Conservation (phyloP, 176 grass and related monocot species). For the Leersia perrieri region DNA sequence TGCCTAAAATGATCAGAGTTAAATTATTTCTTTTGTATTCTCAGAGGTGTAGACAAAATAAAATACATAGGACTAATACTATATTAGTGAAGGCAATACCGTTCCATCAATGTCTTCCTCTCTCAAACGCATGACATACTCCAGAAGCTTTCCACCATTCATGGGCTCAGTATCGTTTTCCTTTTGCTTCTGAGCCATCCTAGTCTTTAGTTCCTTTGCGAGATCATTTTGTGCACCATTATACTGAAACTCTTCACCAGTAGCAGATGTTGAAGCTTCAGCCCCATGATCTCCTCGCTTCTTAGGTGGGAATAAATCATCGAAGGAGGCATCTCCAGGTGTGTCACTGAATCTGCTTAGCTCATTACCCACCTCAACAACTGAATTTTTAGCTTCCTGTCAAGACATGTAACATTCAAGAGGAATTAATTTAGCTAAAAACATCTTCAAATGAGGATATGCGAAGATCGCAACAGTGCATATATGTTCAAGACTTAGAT, state of each 20-base stretch:
- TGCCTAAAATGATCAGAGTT: constrained; percentile 42
- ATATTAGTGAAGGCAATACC: constrained; percentile 43
- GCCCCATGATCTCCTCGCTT: constrained; percentile 50
- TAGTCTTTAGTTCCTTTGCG: constrained; percentile 64
- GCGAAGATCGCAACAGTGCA: not conserved
- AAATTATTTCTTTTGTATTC: not conserved
- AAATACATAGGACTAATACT: constrained; percentile 12
- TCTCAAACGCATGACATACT: constrained; percentile 55
- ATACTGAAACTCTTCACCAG: constrained; percentile 37
- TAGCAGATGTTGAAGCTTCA: constrained; percentile 82
- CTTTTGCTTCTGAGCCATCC: constrained; percentile 69
- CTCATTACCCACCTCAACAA: constrained; percentile 39
- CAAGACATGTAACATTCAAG: not conserved
- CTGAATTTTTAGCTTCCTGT: constrained; percentile 58
- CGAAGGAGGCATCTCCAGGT: constrained; percentile 78
- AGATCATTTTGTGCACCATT: constrained; percentile 57
- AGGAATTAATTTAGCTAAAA: constrained; percentile 18
- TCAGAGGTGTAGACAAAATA: not conserved
- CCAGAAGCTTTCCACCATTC: constrained; percentile 73
- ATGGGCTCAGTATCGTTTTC: constrained; percentile 50
- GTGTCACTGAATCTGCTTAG: constrained; percentile 90
- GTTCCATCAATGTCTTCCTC: constrained; percentile 67
- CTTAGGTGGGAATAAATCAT: constrained; percentile 88
- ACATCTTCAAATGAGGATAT: not conserved
- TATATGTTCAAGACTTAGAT: not conserved